Base-by-base conservation (phyloP, 371 early-diverging fungal genomes). In the Mortierella sp. region DNA sequence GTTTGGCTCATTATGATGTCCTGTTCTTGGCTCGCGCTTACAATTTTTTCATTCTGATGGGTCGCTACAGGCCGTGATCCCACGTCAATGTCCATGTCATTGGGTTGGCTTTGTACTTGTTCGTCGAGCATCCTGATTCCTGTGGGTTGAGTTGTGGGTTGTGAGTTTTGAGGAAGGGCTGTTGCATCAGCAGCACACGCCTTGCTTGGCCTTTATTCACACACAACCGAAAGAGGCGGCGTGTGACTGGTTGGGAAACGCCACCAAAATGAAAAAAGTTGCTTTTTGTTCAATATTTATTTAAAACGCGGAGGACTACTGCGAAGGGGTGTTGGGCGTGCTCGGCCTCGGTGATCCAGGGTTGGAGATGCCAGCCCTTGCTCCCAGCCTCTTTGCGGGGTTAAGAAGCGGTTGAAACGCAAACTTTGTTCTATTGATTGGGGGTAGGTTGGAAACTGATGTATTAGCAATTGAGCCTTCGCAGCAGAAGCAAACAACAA, bases 401-500 rank as follows among this genome's bases (percentile, higher is more conserved):
- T 89, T 81, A 21, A 88, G 79, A 75, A 91, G 82, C 40, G 91
- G 89, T 55, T 90, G 88, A 81, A 94, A 93, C 21, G 93, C 92
- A 76, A 94, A 94, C 77, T 94, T 94, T 43, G 94, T 94, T 74
- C 93, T 92, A 88, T 24, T 21, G 24, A 10, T 37, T 24, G 16
- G 21, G 9, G 24, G 21, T 1, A 37, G 50, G 24, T n/a, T 31
- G 16, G n/a, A 11, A 74, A 51, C 73, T 46, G 54, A 75, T 53
- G 26, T 4, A 48, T 69, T 14, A 73, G 40, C 14, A 2, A 26
- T 31, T 34, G 19, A 19, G 0, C 31, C 19, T 64, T 64, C 24
- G 16, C 34, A 21, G 21, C 37, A 34, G 50, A 3, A 50, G 50
- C 19, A 14, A 50, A 16, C 19, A 16, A 19, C 31, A 31, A 2